These are phyloP conservation scores for Cladosporium sp. DNA, from an alignment of 2,329 filamentous ascomycete genomes.

Conservation along the genomic window DNA sequence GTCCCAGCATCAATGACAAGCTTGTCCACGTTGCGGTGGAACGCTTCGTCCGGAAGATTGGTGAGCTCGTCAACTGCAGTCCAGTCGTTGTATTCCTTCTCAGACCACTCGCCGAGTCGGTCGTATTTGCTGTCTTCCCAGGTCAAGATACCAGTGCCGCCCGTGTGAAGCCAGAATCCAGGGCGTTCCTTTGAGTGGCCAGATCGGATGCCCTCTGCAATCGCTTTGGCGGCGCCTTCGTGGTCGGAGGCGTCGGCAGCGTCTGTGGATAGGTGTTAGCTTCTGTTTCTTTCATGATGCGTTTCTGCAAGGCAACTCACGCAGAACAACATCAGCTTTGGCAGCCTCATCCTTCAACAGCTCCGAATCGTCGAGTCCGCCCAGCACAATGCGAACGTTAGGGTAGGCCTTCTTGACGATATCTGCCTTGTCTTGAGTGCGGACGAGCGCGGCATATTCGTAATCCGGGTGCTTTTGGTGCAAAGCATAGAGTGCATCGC, in stretches of 20 bases:
- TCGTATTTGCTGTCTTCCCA: conserved; percentile 46
- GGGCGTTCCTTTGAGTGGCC: conserved; percentile 38
- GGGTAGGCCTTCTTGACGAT: conserved; percentile 33
- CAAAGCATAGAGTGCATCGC: conserved; percentile 43
- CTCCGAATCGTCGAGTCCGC: conserved; percentile 44
- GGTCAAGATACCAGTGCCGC: conserved; percentile 55
- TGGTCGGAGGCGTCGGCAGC: conserved; percentile 46
- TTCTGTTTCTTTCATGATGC: too few relatives aligned
- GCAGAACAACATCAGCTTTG: conserved; percentile 50
- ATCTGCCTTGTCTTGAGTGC: conserved; percentile 47
- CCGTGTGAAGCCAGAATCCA: conserved; percentile 47
- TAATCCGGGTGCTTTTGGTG: conserved; percentile 47
- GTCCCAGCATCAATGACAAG: conserved; percentile 54
- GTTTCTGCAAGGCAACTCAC: conserved; percentile 20
- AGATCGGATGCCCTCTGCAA: conserved; percentile 48
- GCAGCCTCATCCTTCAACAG: conserved; percentile 45
- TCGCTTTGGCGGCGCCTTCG: conserved; percentile 44
- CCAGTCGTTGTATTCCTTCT: conserved; percentile 57
- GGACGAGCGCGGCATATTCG: conserved; percentile 45
- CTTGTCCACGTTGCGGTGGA: conserved; percentile 67
- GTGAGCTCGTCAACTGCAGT: conserved; percentile 51
- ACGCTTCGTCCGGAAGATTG: conserved; percentile 52
- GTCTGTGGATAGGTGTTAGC: conserved; percentile 30
- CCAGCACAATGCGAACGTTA: conserved; percentile 47
- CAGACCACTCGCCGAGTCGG: conserved; percentile 44